Evolutionary conservation across 352 stramenopile species (phyloP).

Genomic region (Globisporangium middletonii): DNA sequence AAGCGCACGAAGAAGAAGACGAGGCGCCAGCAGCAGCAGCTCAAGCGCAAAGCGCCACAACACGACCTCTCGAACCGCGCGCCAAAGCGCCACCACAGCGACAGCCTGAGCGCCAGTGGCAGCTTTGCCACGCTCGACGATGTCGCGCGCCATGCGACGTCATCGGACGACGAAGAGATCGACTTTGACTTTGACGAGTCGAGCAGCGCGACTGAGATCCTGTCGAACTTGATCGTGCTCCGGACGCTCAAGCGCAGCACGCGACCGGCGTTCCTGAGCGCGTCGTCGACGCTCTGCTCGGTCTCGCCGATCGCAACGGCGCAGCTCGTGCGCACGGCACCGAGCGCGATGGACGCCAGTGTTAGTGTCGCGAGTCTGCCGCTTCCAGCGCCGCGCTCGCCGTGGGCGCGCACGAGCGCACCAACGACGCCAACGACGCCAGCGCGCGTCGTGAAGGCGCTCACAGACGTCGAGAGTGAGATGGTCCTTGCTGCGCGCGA

Average conservation of each 20-base stretch:
- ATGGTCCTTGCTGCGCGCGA: slow-evolving; percentile 54
- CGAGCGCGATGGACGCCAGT: too few relatives aligned
- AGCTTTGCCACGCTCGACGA: too few relatives aligned
- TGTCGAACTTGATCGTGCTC: slow-evolving; percentile 74
- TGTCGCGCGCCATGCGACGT: slow-evolving; percentile 3
- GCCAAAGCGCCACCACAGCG: slow-evolving; percentile 27
- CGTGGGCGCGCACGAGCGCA: not conserved
- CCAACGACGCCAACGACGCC: slow-evolving; percentile 3
- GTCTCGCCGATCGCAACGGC: slow-evolving; percentile 27
- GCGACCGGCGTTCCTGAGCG: slow-evolving; percentile 25
- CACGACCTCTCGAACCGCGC: slow-evolving; percentile 24
- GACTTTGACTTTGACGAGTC: slow-evolving; percentile 65
- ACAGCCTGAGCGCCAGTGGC: not conserved
- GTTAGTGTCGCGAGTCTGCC: too few relatives aligned
- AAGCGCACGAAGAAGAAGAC: slow-evolving; percentile 48
- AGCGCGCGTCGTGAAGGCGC: slow-evolving; percentile 3
- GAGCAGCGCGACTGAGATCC: slow-evolving; percentile 67
- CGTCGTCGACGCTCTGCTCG: slow-evolving; percentile 36
- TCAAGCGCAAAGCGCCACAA: slow-evolving; percentile 36
- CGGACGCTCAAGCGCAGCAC: slow-evolving; percentile 62
- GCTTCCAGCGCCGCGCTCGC: not conserved
- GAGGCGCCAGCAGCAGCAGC: slow-evolving; percentile 1
- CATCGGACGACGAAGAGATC: slow-evolving; percentile 52
- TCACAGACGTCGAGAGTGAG: slow-evolving; percentile 43
- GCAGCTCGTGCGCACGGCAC: slow-evolving; percentile 2